Percentiles rank a stretch among this genome's conserved stretches.
Conservation (phyloP, 164 flowering plant species). For the Stephania yunnanensis region DNA sequence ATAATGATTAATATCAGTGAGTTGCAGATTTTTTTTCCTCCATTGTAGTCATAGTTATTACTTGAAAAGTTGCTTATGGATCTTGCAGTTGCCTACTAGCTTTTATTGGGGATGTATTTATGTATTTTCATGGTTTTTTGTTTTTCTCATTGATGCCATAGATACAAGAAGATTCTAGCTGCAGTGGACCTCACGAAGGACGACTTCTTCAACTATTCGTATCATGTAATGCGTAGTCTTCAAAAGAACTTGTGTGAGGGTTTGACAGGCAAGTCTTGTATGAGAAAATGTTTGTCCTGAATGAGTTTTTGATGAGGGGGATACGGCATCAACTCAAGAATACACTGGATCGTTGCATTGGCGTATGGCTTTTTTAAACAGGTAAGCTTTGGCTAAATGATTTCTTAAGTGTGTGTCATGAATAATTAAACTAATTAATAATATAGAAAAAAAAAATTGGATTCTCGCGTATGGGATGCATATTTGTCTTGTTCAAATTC, state of each 20-base stretch:
- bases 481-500: no score
- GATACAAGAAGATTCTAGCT: conserved; percentile 98
- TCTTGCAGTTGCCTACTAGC: conserved; percentile 3
- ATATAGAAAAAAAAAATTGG: no score
- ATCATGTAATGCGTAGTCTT: conserved; percentile 84
- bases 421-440: neutral
- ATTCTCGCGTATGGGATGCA: no score
- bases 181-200: conserved; percentile 94
- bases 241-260: conserved; percentile 64
- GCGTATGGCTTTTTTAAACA: conserved; percentile 89
- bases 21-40: conserved; percentile 14
- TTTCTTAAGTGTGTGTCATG: neutral
- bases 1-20: conserved; percentile 18
- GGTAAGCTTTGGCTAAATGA: conserved; percentile 33
- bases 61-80: neutral
- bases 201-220: conserved; percentile 99
- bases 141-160: conserved; percentile 35
- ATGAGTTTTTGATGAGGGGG: conserved; percentile 80
- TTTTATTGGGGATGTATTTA: conserved; percentile 17
- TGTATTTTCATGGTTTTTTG: conserved; percentile 21
- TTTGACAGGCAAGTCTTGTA: conserved; percentile 47
- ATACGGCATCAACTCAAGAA: conserved; percentile 69
- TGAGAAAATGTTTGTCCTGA: conserved; percentile 96
- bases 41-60: neutral
- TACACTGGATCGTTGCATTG: conserved; percentile 85